Evolutionary conservation across 2,329 filamentous ascomycete genomes (phyloP).

Genomic region (Aspergillus fischeri): DNA sequence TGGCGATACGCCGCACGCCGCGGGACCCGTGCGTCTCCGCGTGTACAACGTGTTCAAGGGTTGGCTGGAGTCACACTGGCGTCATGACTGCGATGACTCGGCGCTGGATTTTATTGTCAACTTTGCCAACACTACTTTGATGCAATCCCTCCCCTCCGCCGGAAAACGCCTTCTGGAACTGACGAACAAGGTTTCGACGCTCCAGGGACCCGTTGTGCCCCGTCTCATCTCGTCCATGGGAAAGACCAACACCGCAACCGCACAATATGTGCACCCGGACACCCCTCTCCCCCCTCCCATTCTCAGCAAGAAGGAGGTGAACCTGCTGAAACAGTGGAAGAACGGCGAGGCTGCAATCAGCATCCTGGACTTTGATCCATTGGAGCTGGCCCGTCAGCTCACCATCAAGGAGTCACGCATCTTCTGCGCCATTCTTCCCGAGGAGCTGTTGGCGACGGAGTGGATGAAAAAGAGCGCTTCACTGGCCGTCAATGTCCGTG

Average conservation of each 20-base stretch:
- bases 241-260: conserved; percentile 75
- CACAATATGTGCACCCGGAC: conserved; percentile 66
- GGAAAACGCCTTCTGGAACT: conserved; percentile 77
- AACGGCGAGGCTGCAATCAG: conserved; percentile 64
- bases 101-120: conserved; percentile 71
- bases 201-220: conserved; percentile 72
- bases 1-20: conserved; percentile 68
- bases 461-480: conserved; percentile 87
- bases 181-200: conserved; percentile 69
- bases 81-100: conserved; percentile 70
- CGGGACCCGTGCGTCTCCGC: conserved; percentile 76
- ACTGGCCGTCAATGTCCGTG: conserved; percentile 82
- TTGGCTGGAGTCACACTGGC: conserved; percentile 96
- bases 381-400: conserved; percentile 87
- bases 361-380: conserved; percentile 84
- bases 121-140: conserved; percentile 74
- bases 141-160: conserved; percentile 66
- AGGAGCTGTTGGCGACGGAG: conserved; percentile 85
- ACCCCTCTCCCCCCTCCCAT: conserved; percentile 65
- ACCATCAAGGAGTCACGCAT: conserved; percentile 88
- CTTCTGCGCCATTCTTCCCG: conserved; percentile 86
- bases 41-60: conserved; percentile 97
- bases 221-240: conserved; percentile 80
- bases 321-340: conserved; percentile 69
- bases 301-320: conserved; percentile 72